Conservation (phyloP, 345 rosid species). For the Noccaea bulbosa region DNA sequence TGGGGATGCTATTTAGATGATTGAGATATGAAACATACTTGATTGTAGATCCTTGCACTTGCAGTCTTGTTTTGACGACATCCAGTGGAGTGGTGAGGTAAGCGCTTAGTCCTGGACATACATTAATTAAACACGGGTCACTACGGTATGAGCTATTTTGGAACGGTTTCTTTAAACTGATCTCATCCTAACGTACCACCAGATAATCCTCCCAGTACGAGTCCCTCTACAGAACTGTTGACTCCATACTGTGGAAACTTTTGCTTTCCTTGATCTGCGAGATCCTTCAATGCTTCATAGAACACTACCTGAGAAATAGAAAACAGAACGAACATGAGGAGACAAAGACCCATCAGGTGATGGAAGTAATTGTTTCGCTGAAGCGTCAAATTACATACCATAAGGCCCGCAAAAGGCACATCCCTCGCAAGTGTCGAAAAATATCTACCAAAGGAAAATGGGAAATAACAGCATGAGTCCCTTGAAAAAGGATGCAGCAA, state of each 20-base stretch:
- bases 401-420: slow-evolving; percentile 94
- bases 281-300: slow-evolving; percentile 78
- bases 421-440: slow-evolving; percentile 94
- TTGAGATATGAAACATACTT: slow-evolving; percentile 50
- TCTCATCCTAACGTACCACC: slow-evolving; percentile 68
- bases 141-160: slow-evolving; percentile 1
- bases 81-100: slow-evolving; percentile 91
- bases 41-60: slow-evolving; percentile 80
- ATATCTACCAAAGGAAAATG: slow-evolving; percentile 57
- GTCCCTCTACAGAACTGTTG: slow-evolving; percentile 74
- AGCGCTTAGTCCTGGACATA: slow-evolving; percentile 75
- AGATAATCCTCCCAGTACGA: slow-evolving; percentile 86
- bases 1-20: slow-evolving; percentile 2
- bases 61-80: slow-evolving; percentile 89
- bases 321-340: slow-evolving; percentile 24
- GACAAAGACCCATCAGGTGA: slow-evolving; percentile 10
- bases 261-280: slow-evolving; percentile 60
- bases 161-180: slow-evolving; percentile 16
- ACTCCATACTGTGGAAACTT: slow-evolving; percentile 51
- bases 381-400: slow-evolving; percentile 52
- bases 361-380: slow-evolving; percentile 1
- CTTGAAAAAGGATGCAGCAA: slow-evolving; percentile 14
- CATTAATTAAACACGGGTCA: not conserved
- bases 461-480: not conserved
- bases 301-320: slow-evolving; percentile 70